Percentiles rank a stretch among this genome's conserved stretches.
Conservation (phyloP, 2,329 filamentous ascomycete genomes). For the Epichloe sibirici region DNA sequence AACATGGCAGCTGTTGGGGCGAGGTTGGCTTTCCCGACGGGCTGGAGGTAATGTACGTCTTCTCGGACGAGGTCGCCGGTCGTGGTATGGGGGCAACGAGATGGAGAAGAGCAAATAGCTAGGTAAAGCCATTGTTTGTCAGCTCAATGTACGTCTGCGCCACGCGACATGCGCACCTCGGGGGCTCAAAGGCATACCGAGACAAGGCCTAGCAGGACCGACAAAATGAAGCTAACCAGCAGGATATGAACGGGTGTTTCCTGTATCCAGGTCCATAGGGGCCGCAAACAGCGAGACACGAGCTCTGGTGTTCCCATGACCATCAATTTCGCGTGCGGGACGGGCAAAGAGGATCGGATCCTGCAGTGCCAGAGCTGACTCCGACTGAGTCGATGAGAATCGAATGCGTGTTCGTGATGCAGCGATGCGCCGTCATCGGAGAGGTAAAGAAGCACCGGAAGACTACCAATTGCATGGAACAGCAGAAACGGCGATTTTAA, state of each 20-base stretch:
- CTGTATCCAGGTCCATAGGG: slow-evolving; percentile 23
- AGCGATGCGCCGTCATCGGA: background rate
- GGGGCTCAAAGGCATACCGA: slow-evolving; percentile 18
- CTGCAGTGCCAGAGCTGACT: background rate
- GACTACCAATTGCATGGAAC: background rate
- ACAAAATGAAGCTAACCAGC: slow-evolving; percentile 21
- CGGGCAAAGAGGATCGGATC: background rate
- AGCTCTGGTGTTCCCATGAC: slow-evolving; percentile 14
- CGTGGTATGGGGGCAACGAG: slow-evolving; percentile 74
- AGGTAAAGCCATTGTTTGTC: slow-evolving; percentile 3
- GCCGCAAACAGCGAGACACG: slow-evolving; percentile 22
- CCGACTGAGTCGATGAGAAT: background rate
- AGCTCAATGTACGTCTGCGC: slow-evolving; percentile 1
- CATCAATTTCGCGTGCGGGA: background rate
- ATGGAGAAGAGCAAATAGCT: slow-evolving; percentile 55
- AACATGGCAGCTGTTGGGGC: slow-evolving; percentile 58
- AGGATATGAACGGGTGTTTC: slow-evolving; percentile 28
- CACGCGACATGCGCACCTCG: too few relatives aligned
- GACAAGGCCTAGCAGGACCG: slow-evolving; percentile 23
- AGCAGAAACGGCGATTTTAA: background rate
- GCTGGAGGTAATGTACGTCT: slow-evolving; percentile 67
- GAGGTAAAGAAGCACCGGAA: background rate
- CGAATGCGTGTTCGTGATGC: background rate
- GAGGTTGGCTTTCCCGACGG: slow-evolving; percentile 33
- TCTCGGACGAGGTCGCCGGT: slow-evolving; percentile 62